Percentiles rank a stretch among this genome's conserved stretches.
Evolutionary conservation across 129 eudicot species (phyloP).

Genomic region (sunflower (Helianthus annuus)): DNA sequence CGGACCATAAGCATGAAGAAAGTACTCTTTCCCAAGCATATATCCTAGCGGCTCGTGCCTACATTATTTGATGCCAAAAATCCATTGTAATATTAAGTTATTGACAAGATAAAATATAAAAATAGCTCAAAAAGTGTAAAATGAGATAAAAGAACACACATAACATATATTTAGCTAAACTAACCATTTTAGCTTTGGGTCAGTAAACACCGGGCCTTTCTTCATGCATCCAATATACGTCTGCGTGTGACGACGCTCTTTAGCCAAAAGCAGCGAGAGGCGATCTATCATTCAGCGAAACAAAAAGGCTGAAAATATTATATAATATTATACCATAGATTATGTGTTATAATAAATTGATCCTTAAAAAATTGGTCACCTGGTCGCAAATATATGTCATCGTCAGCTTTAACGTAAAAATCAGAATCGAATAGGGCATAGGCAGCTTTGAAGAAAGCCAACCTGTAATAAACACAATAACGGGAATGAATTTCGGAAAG

Average conservation of each 20-base stretch:
- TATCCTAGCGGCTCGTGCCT: conserved; percentile 84
- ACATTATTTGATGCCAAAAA: conserved; percentile 17
- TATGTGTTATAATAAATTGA: background rate
- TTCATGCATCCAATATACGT: conserved; percentile 99
- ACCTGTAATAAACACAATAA: conserved; percentile 44
- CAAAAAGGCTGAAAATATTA: conserved; percentile 13
- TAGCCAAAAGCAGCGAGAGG: conserved; percentile 90
- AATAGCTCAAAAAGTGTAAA: too few species aligned
- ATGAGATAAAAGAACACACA: too few species aligned
- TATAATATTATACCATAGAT: background rate
- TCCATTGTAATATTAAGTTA: background rate
- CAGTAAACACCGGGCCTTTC: conserved; percentile 97
- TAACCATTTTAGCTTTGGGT: conserved; percentile 92
- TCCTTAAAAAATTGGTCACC: conserved; percentile 36
- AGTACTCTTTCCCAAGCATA: conserved; percentile 92
- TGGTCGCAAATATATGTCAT: conserved; percentile 91
- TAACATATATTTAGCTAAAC: conserved; percentile 7
- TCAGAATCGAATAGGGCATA: conserved; percentile 85
- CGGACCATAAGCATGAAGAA: conserved; percentile 99
- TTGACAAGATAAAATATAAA: too few species aligned
- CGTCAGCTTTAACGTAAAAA: conserved; percentile 93
- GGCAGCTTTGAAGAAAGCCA: conserved; percentile 97
- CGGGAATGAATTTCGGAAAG: conserved; percentile 14
- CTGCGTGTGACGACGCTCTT: conserved; percentile 72
- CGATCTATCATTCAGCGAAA: conserved; percentile 58